Evolutionary conservation across 169 alveolate species (phyloP), one percentile per base, ranked within the genome.

Genomic region (Eimeria tenella): DNA sequence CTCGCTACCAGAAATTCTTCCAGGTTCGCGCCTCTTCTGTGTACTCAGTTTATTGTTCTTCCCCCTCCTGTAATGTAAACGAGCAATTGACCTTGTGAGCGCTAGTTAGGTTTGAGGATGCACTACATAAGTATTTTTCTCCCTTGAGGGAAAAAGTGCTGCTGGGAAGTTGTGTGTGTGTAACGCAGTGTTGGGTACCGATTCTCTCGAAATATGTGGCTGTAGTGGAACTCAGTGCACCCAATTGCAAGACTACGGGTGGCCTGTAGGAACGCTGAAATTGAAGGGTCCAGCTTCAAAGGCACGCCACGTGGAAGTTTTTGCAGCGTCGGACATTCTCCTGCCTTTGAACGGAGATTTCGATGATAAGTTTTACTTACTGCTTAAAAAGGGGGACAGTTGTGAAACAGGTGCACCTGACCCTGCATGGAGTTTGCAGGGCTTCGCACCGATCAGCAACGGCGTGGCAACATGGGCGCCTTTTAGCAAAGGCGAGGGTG

Each of bases 201-300:
- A 15, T 49, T 49, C 95, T 11, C 53, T 86, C 21, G 60, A 21
- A 13, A 52, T 91, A 73, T 91, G 95, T 55, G 92, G 79, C 8
- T 91, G 95, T 58, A 73, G 84, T 49, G 81, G 60, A 53, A 13
- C 31, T 11, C 75, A 60, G 65, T 91, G 95, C 77, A 81, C 77
- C 5, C 9, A 50, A 8, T 19, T 60, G 49, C 91, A 42, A 56
- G 92, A 91, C 77, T 91, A 52, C 52, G 92, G 83, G 7, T 91
- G 95, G 95, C 52, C 63, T 42, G 82, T 81, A 0, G 95, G 95
- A 74, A 21, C 19, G 4, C 55, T 58, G 42, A 17, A n/a, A 19
- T 15, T 91, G 42, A 52, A 23, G 23, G 95, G 95, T 19, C 95
- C 95, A 42, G 23, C 31, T 5, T 42, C 65, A 11, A 75, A 31